These are phyloP conservation scores for Xylaria multiplex DNA, from an alignment of 2,329 filamentous ascomycete genomes.

Conservation along the genomic window DNA sequence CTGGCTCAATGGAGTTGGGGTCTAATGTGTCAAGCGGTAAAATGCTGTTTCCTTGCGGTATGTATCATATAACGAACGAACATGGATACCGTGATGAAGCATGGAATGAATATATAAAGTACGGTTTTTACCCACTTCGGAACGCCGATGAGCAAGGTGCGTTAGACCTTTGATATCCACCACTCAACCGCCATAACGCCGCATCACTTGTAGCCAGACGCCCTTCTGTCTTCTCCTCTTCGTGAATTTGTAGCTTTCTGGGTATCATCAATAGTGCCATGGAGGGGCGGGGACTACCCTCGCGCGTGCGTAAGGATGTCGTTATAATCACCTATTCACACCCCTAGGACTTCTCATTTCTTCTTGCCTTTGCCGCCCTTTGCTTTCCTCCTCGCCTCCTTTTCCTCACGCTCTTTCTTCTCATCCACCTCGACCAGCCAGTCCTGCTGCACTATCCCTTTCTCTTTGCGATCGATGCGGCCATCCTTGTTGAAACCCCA, in stretches of 20 bases:
- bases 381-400: conserved; percentile 35
- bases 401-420: conserved; percentile 58
- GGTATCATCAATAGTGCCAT: conserved; percentile 32
- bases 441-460: conserved; percentile 72
- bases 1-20: conserved; percentile 39
- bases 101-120: conserved; percentile 37
- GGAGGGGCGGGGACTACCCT: neutral
- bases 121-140: conserved; percentile 25
- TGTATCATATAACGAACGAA: conserved; percentile 42
- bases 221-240: conserved; percentile 14
- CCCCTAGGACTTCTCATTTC: conserved; percentile 32
- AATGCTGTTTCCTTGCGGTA: conserved; percentile 28
- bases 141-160: conserved; percentile 27
- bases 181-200: conserved; percentile 27
- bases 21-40: conserved; percentile 21
- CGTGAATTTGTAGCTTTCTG: conserved; percentile 26
- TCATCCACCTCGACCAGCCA: conserved; percentile 94
- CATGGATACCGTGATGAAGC: conserved; percentile 31
- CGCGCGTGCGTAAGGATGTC: neutral
- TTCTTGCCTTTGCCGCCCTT: conserved; percentile 45
- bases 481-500: conserved; percentile 77
- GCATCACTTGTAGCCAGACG: conserved; percentile 18
- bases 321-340: conserved; percentile 3
- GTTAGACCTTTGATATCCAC: conserved; percentile 17
- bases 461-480: conserved; percentile 82